A percentile compares a stretch with the other conserved stretches of the same genome.
These are phyloP conservation scores for Helicocarpus griseus DNA, from an alignment of 2,329 filamentous ascomycete genomes.

Conservation along the genomic window DNA sequence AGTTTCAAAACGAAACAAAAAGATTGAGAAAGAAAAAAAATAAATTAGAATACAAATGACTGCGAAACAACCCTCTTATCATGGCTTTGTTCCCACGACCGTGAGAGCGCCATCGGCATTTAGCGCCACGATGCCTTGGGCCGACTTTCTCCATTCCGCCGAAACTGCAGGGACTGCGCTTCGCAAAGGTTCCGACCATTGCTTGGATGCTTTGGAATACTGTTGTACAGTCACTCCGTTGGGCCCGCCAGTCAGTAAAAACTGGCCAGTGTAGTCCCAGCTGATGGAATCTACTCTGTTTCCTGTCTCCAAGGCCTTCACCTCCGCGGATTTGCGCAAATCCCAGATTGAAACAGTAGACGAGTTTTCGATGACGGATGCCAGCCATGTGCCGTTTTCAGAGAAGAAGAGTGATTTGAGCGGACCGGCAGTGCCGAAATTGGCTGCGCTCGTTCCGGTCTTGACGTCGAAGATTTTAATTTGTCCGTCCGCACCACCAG, in stretches of 20 bases:
- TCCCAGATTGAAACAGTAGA: slow-evolving; percentile 81
- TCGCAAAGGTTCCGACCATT: slow-evolving; percentile 77
- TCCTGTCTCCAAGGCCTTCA: slow-evolving; percentile 80
- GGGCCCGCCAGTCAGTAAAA: slow-evolving; percentile 70
- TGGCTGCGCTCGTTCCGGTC: slow-evolving; percentile 64
- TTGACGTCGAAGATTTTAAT: slow-evolving; percentile 87
- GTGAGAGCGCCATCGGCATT: slow-evolving; percentile 66
- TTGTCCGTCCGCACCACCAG: slow-evolving; percentile 66
- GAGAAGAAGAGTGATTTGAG: slow-evolving; percentile 76
- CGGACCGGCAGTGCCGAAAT: slow-evolving; percentile 56
- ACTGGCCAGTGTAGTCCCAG: slow-evolving; percentile 96
- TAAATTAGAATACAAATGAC: slow-evolving; percentile 14
- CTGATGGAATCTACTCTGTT: slow-evolving; percentile 63
- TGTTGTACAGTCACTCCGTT: slow-evolving; percentile 79
- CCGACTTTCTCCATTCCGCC: slow-evolving; percentile 67
- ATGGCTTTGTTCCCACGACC: slow-evolving; percentile 52
- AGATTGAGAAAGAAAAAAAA: slow-evolving; percentile 17
- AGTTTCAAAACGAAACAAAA: slow-evolving; percentile 5
- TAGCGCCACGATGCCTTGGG: slow-evolving; percentile 63
- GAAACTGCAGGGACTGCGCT: slow-evolving; percentile 64
- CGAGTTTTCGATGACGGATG: slow-evolving; percentile 67
- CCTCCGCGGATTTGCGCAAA: slow-evolving; percentile 70
- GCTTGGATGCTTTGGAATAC: slow-evolving; percentile 77
- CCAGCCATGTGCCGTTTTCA: slow-evolving; percentile 95
- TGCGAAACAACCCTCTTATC: slow-evolving; percentile 18